Evolutionary conservation across 2,329 filamentous ascomycete genomes (phyloP).

Genomic region (Rutstroemia sp.): DNA sequence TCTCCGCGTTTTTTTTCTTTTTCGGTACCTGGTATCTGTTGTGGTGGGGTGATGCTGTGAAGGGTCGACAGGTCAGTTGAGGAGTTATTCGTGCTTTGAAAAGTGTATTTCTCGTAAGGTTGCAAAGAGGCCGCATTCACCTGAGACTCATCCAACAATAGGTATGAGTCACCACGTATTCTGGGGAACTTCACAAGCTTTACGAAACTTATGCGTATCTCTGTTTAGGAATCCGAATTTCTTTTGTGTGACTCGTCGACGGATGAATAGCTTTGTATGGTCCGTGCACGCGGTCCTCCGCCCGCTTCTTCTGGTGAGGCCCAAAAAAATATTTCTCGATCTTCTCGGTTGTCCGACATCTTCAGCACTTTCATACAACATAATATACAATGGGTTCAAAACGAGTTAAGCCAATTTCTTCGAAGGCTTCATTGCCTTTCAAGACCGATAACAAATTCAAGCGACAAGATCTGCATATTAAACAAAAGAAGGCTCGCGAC

Average conservation of each 20-base stretch:
- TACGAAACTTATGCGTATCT: not conserved
- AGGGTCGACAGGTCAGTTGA: constrained; percentile 29
- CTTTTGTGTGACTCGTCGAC: constrained; percentile 6
- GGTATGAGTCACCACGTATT: constrained; percentile 16
- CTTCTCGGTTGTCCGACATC: constrained; percentile 3
- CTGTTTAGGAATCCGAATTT: constrained; percentile 2
- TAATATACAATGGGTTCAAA: constrained; percentile 40
- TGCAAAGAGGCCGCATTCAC: constrained; percentile 35
- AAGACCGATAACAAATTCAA: constrained; percentile 70
- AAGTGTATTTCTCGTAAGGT: constrained; percentile 31
- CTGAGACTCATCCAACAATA: constrained; percentile 20
- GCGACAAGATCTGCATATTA: constrained; percentile 69
- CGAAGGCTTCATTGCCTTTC: constrained; percentile 40
- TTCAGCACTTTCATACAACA: constrained; percentile 13
- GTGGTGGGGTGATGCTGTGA: constrained; percentile 32
- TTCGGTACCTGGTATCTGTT: constrained; percentile 28
- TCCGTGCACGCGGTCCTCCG: not conserved
- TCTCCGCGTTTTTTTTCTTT: constrained; percentile 29
- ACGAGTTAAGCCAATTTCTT: constrained; percentile 34
- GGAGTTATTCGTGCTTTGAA: constrained; percentile 11
- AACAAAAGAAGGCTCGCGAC: constrained; percentile 70
- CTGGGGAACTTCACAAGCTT: constrained; percentile 3
- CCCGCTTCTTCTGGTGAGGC: too few relatives aligned
- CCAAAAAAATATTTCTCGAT: constrained; percentile 11
- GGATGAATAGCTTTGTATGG: not conserved